Percentiles rank a stretch among this genome's conserved stretches.
phyloP scores from a whole-genome alignment of 1,284 basidiomycete genomes.

The Boletus smithii region DNA sequence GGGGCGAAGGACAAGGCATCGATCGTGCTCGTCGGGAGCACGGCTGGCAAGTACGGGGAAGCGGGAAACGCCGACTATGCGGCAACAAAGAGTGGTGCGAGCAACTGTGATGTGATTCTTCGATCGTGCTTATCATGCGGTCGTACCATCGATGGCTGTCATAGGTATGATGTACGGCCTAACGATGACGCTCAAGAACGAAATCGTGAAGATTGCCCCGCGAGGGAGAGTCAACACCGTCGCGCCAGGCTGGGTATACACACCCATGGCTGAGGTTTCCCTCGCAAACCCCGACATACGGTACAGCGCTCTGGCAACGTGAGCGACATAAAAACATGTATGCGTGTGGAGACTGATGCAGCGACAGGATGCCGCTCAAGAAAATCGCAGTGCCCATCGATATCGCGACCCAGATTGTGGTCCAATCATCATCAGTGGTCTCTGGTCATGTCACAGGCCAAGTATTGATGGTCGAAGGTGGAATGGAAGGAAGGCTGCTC shows the following conservation, averaged over 20 bases:
- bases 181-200: constrained; percentile 67
- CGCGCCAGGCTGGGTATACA: constrained; percentile 68
- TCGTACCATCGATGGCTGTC: no score
- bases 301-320: constrained; percentile 65
- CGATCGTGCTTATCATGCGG: constrained; percentile 5
- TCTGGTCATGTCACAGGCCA: constrained; percentile 74
- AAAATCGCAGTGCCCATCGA: constrained; percentile 64
- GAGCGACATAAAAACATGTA: constrained; percentile 22
- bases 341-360: neutral
- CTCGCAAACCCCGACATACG: constrained; percentile 43
- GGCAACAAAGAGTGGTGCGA: constrained; percentile 52
- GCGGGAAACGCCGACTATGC: constrained; percentile 63
- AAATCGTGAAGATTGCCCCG: constrained; percentile 73
- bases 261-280: constrained; percentile 52
- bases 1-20: constrained; percentile 49
- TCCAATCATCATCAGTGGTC: constrained; percentile 56
- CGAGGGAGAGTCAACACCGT: constrained; percentile 65
- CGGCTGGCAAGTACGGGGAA: constrained; percentile 71
- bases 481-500: constrained; percentile 66
- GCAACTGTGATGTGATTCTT: constrained; percentile 11
- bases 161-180: constrained; percentile 74
- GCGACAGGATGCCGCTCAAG: constrained; percentile 59
- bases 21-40: constrained; percentile 66
- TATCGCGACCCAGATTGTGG: constrained; percentile 60
- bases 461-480: constrained; percentile 67